Conservation (phyloP, 1,284 basidiomycete genomes). For the Singerocomus inundabilis region DNA sequence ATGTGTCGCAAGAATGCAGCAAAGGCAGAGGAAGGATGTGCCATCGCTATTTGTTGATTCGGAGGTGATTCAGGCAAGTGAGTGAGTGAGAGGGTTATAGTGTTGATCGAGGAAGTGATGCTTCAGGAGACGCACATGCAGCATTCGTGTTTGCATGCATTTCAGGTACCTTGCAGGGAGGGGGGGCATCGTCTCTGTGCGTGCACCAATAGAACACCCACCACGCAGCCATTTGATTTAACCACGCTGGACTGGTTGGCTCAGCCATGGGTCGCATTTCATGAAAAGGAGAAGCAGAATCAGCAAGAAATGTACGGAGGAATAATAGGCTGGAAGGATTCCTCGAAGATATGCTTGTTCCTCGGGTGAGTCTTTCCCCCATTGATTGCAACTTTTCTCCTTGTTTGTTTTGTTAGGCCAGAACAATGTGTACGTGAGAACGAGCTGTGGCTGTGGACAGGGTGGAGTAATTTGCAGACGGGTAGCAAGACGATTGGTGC, state of each 20-base stretch:
- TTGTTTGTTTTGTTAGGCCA: constrained; percentile 52
- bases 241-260: constrained; percentile 94
- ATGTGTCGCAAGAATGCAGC: constrained; percentile 76
- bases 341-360: constrained; percentile 62
- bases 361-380: constrained; percentile 67
- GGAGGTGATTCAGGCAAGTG: constrained; percentile 74
- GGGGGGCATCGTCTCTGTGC: too few relatives aligned
- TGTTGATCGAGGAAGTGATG: constrained; percentile 75
- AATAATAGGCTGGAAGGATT: constrained; percentile 91
- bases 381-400: too few relatives aligned
- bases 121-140: constrained; percentile 89
- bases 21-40: constrained; percentile 84
- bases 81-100: constrained; percentile 60
- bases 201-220: too few relatives aligned
- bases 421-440: constrained; percentile 79
- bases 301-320: constrained; percentile 89
- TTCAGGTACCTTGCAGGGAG: too few relatives aligned
- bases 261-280: constrained; percentile 86
- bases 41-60: constrained; percentile 82
- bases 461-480: constrained; percentile 72
- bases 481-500: constrained; percentile 46
- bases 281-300: constrained; percentile 94
- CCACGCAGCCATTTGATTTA: constrained; percentile 92
- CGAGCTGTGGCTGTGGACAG: constrained; percentile 76
- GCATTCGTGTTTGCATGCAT: constrained; percentile 86